Evolutionary conservation across 352 stramenopile genomes (phyloP).

Genomic region (Phytophthora tubulina): DNA sequence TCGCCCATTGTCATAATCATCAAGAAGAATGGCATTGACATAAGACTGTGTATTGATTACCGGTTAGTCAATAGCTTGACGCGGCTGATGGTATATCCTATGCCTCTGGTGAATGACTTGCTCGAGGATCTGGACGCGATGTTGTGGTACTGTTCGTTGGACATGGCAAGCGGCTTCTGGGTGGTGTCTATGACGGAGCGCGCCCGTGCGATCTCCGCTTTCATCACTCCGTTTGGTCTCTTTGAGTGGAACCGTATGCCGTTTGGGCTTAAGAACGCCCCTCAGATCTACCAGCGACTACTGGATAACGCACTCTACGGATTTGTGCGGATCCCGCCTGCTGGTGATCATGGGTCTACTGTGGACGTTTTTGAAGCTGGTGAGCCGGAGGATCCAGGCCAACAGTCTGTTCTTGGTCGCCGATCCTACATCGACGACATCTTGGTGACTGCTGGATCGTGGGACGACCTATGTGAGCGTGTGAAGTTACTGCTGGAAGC

Average conservation of each 20-base stretch:
- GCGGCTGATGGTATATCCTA: conserved; percentile 15
- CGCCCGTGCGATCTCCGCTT: not conserved
- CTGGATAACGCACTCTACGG: not conserved
- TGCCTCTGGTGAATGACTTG: conserved; percentile 35
- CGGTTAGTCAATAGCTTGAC: not conserved
- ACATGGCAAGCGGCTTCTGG: conserved; percentile 21
- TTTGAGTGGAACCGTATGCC: not conserved
- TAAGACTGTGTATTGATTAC: conserved; percentile 1
- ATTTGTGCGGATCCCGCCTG: conserved; percentile 15
- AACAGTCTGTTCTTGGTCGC: conserved; percentile 5
- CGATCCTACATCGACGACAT: conserved; percentile 47
- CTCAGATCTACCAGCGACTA: not conserved
- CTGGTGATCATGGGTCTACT: not conserved
- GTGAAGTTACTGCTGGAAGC: conserved; percentile 18
- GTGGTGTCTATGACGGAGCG: not conserved
- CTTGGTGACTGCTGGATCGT: conserved; percentile 9
- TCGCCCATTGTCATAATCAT: conserved; percentile 6
- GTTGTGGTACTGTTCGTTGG: conserved; percentile 30
- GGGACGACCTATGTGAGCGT: conserved; percentile 19
- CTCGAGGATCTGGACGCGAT: conserved; percentile 23
- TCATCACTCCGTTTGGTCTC: not conserved
- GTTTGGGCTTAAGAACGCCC: not conserved
- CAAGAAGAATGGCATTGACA: conserved; percentile 6
- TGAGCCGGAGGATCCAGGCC: not conserved
- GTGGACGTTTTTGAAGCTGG: not conserved